Percentiles rank a stretch among this genome's conserved stretches.
Conservation (phyloP, 2,329 filamentous ascomycete species). For the Pseudofabraea citricarpa region DNA sequence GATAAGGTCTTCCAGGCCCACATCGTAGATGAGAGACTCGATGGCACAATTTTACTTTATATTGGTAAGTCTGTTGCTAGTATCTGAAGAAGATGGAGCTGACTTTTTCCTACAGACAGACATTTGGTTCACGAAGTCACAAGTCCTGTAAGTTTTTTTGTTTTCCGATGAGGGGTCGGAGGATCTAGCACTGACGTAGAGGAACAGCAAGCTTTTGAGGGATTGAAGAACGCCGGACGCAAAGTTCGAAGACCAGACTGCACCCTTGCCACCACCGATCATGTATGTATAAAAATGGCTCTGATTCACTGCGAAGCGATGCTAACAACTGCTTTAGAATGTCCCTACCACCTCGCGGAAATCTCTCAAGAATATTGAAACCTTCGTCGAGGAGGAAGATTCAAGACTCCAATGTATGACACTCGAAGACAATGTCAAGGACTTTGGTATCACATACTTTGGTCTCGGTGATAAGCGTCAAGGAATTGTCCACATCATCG, state of each 20-base stretch:
- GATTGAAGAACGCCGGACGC: slow-evolving; percentile 81
- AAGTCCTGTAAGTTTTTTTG: slow-evolving; percentile 74
- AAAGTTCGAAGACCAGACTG: slow-evolving; percentile 91
- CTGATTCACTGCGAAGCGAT: not conserved
- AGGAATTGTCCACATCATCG: slow-evolving; percentile 97
- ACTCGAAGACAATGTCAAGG: slow-evolving; percentile 94
- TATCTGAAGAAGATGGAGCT: slow-evolving; percentile 4
- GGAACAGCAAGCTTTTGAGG: slow-evolving; percentile 91
- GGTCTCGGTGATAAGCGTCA: slow-evolving; percentile 94
- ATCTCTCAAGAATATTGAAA: slow-evolving; percentile 86
- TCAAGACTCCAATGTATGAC: slow-evolving; percentile 92
- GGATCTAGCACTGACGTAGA: no score
- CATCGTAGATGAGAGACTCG: slow-evolving; percentile 90
- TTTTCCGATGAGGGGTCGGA: no score
- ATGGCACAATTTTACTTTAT: slow-evolving; percentile 88
- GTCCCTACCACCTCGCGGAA: slow-evolving; percentile 89
- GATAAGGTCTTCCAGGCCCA: slow-evolving; percentile 97
- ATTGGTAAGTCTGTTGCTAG: slow-evolving; percentile 61
- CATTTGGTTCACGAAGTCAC: slow-evolving; percentile 99
- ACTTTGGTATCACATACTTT: slow-evolving; percentile 95
- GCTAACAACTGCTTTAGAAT: slow-evolving; percentile 53
- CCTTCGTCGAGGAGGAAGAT: slow-evolving; percentile 93
- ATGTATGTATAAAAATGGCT: slow-evolving; percentile 58
- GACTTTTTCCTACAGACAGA: slow-evolving; percentile 54
- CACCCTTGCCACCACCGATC: slow-evolving; percentile 93